A percentile compares a stretch with the other conserved stretches of the same genome.
phyloP scores from a whole-genome alignment of 345 rosid species.

The Raphanus sativus region DNA sequence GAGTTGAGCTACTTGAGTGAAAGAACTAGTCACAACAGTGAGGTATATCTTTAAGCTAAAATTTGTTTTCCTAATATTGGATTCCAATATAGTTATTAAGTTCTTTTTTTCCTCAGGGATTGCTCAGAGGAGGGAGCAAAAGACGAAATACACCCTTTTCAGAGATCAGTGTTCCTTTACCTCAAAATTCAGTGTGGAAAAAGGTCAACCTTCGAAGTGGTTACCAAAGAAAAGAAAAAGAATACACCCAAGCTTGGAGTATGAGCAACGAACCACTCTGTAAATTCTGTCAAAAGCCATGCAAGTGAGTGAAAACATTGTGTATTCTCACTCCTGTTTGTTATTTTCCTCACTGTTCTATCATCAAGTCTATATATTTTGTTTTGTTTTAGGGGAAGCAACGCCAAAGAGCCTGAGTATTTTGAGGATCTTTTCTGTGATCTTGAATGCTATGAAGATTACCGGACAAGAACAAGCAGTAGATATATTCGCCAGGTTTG shows the following conservation, averaged over 20 bases:
- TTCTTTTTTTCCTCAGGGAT: slow-evolving; percentile 56
- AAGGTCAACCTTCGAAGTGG: slow-evolving; percentile 55
- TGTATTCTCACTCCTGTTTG: neutral
- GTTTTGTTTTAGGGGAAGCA: slow-evolving; percentile 55
- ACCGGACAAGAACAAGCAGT: slow-evolving; percentile 78
- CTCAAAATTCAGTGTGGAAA: slow-evolving; percentile 75
- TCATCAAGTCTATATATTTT: neutral
- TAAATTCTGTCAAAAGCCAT: slow-evolving; percentile 83
- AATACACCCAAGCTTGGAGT: slow-evolving; percentile 85
- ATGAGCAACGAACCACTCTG: slow-evolving; percentile 76
- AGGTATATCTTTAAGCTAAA: slow-evolving; percentile 47
- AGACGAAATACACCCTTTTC: slow-evolving; percentile 66
- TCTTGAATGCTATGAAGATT: slow-evolving; percentile 82
- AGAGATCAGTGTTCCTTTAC: slow-evolving; percentile 74
- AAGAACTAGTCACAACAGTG: slow-evolving; percentile 58
- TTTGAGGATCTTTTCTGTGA: slow-evolving; percentile 95
- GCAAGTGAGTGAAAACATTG: slow-evolving; percentile 56
- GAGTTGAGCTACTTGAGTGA: slow-evolving; percentile 89
- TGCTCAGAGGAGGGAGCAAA: slow-evolving; percentile 85
- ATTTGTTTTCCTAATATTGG: slow-evolving; percentile 7
- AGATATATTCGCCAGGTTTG: slow-evolving; percentile 79
- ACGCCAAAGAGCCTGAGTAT: slow-evolving; percentile 77
- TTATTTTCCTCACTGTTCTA: neutral
- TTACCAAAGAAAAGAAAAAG: slow-evolving; percentile 61
- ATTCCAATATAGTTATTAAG: slow-evolving; percentile 9